Base-by-base conservation (phyloP, 2,329 filamentous ascomycete species). In the Claviceps sp. region DNA sequence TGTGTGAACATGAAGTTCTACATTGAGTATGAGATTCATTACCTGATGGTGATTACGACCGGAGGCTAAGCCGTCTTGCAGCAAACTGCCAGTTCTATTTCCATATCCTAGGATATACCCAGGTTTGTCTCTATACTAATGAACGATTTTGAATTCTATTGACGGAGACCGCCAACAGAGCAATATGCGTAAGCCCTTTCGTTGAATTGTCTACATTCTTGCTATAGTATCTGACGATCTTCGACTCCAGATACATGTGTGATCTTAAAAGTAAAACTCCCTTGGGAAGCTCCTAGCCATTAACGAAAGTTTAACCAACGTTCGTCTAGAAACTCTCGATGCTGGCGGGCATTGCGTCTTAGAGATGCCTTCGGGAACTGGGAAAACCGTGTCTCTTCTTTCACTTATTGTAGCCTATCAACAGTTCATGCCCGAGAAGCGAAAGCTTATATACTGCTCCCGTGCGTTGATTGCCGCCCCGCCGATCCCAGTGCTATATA, bases 331-430 rank as follows among this genome's bases (percentile, higher is more conserved):
- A 59, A 97, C 93, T 20, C 84, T 98, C 62, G 93, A 98, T 76
- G 86, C 85, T 20, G 88, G 88, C 50, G 94, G 93, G 55, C 89
- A 98, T 70, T 96, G 90, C 67, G 91, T 98, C 22, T 72, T 98
- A 60, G 93, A 98, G 72, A 98, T 98, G 93, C 93, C 93, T 68
- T 98, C 93, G 54, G 93, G 93, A 44, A 98, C 93, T 24, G 93
- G 93, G 55, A 98, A 98, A 74, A 98, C 93, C 0, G 87, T 98
- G 26, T 96, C 93, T 9, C 76, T 98, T 4, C 75, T 98, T 45
- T 96, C 93, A 0, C 79, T 98, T 60, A 98, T 98, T 62, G 83
- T 98, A 53, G 91, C 93, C 43, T 98, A 98, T 63, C 94, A 98
- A 68, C 87, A 93, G 65, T 84, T 90, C 65, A 90, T 91, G 62